Conservation (phyloP, 1,284 basidiomycete species). For the Rhodotorula sp. region DNA sequence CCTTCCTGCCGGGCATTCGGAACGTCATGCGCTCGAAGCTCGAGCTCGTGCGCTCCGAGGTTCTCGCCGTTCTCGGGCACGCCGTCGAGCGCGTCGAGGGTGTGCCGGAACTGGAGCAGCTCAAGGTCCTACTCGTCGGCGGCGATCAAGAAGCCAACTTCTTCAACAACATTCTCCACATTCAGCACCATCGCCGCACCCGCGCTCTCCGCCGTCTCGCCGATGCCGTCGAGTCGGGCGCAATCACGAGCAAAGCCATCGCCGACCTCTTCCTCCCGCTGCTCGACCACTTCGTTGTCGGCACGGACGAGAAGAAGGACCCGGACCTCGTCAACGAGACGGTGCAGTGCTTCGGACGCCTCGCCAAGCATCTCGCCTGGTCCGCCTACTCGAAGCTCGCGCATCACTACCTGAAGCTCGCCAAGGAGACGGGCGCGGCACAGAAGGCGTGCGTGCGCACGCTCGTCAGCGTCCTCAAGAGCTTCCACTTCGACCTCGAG, state of each 20-base stretch:
- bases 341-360: constrained; percentile 71
- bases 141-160: constrained; percentile 96
- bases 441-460: constrained; percentile 85
- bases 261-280: constrained; percentile 85
- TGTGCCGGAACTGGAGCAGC: constrained; percentile 42
- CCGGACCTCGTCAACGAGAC: constrained; percentile 92
- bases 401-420: constrained; percentile 76
- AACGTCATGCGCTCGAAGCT: constrained; percentile 74
- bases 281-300: constrained; percentile 75
- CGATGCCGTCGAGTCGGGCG: constrained; percentile 72
- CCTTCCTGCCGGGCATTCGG: constrained; percentile 80
- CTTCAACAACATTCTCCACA: constrained; percentile 94
- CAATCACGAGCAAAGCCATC: constrained; percentile 70
- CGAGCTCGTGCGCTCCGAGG: constrained; percentile 86
- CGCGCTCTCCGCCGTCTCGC: constrained; percentile 83
- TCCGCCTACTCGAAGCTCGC: constrained; percentile 78
- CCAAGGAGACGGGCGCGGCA: constrained; percentile 68
- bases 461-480: constrained; percentile 81
- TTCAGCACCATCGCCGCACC: constrained; percentile 87
- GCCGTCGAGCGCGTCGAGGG: constrained; percentile 59
- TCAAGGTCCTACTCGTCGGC: constrained; percentile 74
- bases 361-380: constrained; percentile 78
- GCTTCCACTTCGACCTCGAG: constrained; percentile 75
- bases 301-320: constrained; percentile 68
- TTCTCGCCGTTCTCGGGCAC: constrained; percentile 76